Conservation (phyloP, 225 moss, liverwort and hornwort genomes). For the Anthoceros angustus region DNA sequence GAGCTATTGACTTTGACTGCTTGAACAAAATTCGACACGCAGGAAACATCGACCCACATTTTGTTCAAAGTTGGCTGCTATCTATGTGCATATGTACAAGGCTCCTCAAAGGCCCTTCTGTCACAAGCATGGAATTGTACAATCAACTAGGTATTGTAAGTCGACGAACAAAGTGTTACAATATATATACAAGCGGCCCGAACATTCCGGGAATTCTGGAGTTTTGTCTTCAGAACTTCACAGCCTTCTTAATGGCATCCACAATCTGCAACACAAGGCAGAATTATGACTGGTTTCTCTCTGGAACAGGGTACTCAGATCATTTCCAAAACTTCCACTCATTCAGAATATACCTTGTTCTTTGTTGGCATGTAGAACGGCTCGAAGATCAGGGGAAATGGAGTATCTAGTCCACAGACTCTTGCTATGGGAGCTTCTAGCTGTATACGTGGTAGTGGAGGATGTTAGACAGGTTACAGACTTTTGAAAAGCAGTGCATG, state of each 20-base stretch:
- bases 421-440: constrained; percentile 88
- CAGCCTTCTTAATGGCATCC: constrained; percentile 59
- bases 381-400: constrained; percentile 83
- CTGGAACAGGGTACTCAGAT: not conserved
- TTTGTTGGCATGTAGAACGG: constrained; percentile 97
- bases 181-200: not conserved
- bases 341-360: constrained; percentile 68
- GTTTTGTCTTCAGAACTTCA: constrained; percentile 25
- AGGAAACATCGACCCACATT: not conserved
- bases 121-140: not conserved
- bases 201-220: not conserved
- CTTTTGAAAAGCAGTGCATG: not conserved
- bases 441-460: constrained; percentile 12
- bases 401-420: constrained; percentile 91
- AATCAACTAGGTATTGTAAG: not conserved
- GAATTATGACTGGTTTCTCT: not conserved
- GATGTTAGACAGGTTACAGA: not conserved
- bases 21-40: not conserved
- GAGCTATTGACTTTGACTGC: not conserved
- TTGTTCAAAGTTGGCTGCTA: not conserved
- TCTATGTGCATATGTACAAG: not conserved
- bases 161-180: not conserved
- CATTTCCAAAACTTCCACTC: not conserved
- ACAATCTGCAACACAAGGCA: constrained; percentile 33
- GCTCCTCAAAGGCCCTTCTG: not conserved